Conservation (phyloP, 768 basidiomycete genomes). For the Chalciporus piperatus region DNA sequence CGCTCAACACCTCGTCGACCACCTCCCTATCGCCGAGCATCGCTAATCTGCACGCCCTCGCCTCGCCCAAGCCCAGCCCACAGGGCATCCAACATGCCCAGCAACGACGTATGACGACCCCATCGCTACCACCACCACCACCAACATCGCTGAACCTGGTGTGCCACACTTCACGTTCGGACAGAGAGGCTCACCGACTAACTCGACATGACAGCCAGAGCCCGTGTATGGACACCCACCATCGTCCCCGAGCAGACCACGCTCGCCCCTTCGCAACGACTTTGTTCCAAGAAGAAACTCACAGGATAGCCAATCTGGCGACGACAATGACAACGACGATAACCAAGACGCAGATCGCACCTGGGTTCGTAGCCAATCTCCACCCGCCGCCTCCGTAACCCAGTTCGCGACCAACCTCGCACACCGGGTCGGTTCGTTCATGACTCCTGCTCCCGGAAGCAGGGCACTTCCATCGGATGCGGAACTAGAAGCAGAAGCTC, state of each 20-base stretch:
- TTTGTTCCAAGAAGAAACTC: constrained; percentile 49
- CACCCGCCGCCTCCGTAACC: constrained; percentile 67
- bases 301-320: constrained; percentile 45
- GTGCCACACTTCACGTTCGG: background rate
- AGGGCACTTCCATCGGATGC: constrained; percentile 63
- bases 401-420: constrained; percentile 73
- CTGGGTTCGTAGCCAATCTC: constrained; percentile 42
- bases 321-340: constrained; percentile 40
- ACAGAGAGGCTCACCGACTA: constrained; percentile 9
- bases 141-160: constrained; percentile 43
- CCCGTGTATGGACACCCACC: constrained; percentile 40
- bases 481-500: constrained; percentile 79
- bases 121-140: constrained; percentile 36
- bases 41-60: constrained; percentile 31
- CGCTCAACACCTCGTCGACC: constrained; percentile 33
- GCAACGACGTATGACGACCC: constrained; percentile 37
- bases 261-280: constrained; percentile 70
- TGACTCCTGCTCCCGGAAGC: constrained; percentile 47
- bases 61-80: constrained; percentile 25
- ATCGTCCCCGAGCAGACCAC: constrained; percentile 44
- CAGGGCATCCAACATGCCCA: constrained; percentile 17
- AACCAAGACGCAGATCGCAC: constrained; percentile 24
- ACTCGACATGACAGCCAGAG: constrained; percentile 36
- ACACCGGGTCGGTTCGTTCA: constrained; percentile 67
- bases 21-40: constrained; percentile 34